Evolutionary conservation across 208 protist genomes (phyloP).

Genomic region (Blechomonas ayalai): DNA sequence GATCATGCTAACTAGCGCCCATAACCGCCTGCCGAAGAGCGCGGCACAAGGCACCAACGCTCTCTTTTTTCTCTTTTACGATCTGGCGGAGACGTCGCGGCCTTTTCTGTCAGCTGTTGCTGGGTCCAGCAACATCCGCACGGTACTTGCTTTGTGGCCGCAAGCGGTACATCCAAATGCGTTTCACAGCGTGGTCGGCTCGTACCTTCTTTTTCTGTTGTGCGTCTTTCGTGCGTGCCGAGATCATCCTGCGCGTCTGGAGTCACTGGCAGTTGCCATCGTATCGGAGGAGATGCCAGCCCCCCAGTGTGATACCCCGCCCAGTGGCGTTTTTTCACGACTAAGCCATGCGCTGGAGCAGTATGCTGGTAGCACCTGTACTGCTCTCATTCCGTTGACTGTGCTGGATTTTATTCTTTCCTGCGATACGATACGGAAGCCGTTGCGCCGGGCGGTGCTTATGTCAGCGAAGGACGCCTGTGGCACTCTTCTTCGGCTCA

Average conservation of each 20-base stretch:
- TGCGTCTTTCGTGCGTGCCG: slow-evolving; percentile 15
- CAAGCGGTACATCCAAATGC: neutral
- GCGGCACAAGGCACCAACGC: too few relatives aligned
- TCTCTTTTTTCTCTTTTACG: too few relatives aligned
- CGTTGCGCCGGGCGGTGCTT: neutral
- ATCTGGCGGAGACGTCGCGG: too few relatives aligned
- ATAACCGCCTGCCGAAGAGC: too few relatives aligned
- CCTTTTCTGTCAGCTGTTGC: neutral
- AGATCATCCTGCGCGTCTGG: slow-evolving; percentile 11
- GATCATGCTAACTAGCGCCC: too few relatives aligned
- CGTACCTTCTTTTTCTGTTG: slow-evolving; percentile 24
- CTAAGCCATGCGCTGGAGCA: too few relatives aligned
- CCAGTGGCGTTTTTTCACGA: slow-evolving; percentile 3
- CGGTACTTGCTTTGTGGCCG: neutral
- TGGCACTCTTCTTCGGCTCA: too few relatives aligned
- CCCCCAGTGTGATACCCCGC: neutral
- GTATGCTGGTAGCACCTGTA: too few relatives aligned
- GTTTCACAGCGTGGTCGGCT: neutral
- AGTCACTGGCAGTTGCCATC: slow-evolving; percentile 6
- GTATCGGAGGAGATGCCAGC: neutral
- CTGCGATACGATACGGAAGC: neutral
- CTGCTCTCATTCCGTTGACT: too few relatives aligned
- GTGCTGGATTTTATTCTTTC: too few relatives aligned
- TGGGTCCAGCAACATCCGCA: neutral
- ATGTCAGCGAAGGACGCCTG: neutral